Percentiles rank a stretch among this genome's conserved stretches.
Conservation (phyloP, 176 grass and related monocot genomes). For the Sorghum bicolor region DNA sequence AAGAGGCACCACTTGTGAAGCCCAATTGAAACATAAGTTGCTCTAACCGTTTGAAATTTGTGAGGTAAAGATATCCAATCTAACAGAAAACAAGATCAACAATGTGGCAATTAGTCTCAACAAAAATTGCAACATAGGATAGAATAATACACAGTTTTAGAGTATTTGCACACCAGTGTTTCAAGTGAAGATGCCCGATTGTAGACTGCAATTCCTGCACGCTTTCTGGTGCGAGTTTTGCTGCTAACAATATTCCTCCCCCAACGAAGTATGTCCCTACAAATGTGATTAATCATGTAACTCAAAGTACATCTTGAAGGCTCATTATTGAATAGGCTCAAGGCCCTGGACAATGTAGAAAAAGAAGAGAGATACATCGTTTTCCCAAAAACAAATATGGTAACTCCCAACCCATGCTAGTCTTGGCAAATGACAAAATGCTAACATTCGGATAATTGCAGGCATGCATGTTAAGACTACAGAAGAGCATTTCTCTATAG, state of each 20-base stretch:
- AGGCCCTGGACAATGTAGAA: not conserved
- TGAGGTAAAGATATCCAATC: slow-evolving; percentile 93
- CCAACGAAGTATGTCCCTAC: slow-evolving; percentile 91
- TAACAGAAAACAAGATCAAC: slow-evolving; percentile 29
- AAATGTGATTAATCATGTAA: slow-evolving; percentile 23
- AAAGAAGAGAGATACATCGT: not conserved
- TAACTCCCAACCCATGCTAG: not conserved
- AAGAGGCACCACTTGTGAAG: slow-evolving; percentile 87
- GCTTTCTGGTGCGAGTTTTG: slow-evolving; percentile 88
- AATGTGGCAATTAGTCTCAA: not conserved
- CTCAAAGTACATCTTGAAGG: not conserved
- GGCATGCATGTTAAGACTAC: not conserved
- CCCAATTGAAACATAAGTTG: slow-evolving; percentile 92
- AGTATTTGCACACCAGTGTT: slow-evolving; percentile 63
- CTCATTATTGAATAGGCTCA: not conserved
- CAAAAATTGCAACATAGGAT: not conserved
- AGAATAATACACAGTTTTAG: not conserved
- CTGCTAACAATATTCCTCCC: slow-evolving; percentile 92
- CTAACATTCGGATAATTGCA: not conserved
- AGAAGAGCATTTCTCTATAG: not conserved
- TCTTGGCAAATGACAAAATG: not conserved
- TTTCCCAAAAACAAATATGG: not conserved
- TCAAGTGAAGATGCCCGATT: slow-evolving; percentile 95
- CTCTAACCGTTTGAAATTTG: slow-evolving; percentile 84
- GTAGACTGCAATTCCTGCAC: slow-evolving; percentile 80